Evolutionary conservation across 1,284 basidiomycete species (phyloP).

Genomic region (Fomitopsis pinicola): DNA sequence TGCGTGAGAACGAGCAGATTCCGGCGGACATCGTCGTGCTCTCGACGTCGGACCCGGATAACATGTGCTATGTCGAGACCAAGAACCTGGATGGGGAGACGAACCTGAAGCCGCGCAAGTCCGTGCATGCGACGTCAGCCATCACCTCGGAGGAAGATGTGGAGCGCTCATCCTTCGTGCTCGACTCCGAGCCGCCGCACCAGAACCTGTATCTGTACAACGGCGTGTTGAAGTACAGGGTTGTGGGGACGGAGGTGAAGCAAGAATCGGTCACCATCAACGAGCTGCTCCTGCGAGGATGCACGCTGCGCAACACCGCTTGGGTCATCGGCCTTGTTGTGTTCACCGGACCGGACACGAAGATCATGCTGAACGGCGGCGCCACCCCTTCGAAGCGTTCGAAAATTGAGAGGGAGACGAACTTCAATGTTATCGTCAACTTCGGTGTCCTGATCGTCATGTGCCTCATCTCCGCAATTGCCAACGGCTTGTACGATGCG

Average conservation of each 20-base stretch:
- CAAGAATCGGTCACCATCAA: constrained; percentile 82
- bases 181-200: constrained; percentile 93
- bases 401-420: constrained; percentile 98
- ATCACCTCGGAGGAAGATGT: constrained; percentile 90
- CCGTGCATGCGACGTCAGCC: constrained; percentile 71
- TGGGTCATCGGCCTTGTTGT: constrained; percentile 95
- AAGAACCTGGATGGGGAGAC: constrained; percentile 98
- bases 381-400: constrained; percentile 90
- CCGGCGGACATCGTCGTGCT: constrained; percentile 94
- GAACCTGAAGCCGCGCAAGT: constrained; percentile 86
- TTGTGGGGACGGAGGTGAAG: constrained; percentile 47
- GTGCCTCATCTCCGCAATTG: constrained; percentile 71
- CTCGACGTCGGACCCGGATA: constrained; percentile 81
- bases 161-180: constrained; percentile 79
- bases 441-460: constrained; percentile 79
- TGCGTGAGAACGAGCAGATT: constrained; percentile 92
- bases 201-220: constrained; percentile 93
- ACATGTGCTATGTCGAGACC: constrained; percentile 87
- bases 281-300: constrained; percentile 90
- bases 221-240: constrained; percentile 77
- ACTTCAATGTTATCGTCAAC: constrained; percentile 96
- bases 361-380: constrained; percentile 97
- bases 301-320: constrained; percentile 86
- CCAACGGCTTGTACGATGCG: constrained; percentile 72
- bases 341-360: constrained; percentile 94